Percentiles rank a stretch among this genome's conserved stretches.
These are phyloP conservation scores for Fusarium sp. DNA, from an alignment of 2,329 filamentous ascomycete genomes.

Conservation along the genomic window DNA sequence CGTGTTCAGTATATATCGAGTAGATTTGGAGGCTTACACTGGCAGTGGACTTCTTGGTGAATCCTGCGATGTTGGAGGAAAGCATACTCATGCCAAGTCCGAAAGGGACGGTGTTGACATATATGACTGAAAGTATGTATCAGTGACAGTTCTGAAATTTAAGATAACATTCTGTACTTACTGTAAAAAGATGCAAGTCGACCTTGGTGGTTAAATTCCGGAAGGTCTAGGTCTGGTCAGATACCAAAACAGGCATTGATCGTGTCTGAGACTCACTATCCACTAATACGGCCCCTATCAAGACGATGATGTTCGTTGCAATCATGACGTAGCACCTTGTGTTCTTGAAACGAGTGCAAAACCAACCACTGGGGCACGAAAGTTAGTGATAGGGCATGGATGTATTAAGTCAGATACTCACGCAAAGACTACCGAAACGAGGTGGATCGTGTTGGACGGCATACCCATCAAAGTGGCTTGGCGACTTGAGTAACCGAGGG, in stretches of 20 bases:
- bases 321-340: neutral
- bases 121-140: accelerated
- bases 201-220: neutral
- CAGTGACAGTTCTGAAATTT: neutral
- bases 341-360: neutral
- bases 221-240: neutral
- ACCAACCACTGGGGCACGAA: neutral
- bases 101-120: neutral
- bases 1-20: neutral
- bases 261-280: neutral
- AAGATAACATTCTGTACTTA: neutral
- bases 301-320: neutral
- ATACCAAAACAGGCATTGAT: accelerated
- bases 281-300: neutral
- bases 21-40: neutral
- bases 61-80: neutral
- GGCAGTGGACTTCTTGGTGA: neutral
- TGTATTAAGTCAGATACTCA: accelerated
- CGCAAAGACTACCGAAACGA: neutral
- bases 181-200: neutral
- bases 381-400: accelerated
- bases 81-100: neutral
- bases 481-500: neutral
- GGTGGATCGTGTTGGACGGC: neutral
- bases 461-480: neutral